A percentile compares a stretch with the other conserved stretches of the same genome.
Conservation (phyloP, 129 eudicot genomes). For the Apium graveolens region DNA sequence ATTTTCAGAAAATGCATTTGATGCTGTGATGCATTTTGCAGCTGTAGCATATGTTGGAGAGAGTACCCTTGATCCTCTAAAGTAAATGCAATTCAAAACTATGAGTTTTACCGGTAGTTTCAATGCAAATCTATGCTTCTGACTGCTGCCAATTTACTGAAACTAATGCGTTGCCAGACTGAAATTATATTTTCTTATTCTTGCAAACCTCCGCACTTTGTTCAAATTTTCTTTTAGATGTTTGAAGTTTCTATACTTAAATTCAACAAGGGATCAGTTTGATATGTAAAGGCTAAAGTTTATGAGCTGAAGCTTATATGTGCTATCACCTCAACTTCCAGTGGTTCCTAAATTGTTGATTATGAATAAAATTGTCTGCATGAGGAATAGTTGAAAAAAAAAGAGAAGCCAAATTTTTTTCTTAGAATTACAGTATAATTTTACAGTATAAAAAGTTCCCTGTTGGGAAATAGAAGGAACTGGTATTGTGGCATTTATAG, state of each 20-base stretch:
- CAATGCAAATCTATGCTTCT: not conserved
- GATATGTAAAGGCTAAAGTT: not conserved
- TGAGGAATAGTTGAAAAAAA: not conserved
- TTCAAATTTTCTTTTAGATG: not conserved
- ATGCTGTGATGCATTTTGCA: slow-evolving; percentile 95
- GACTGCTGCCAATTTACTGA: not conserved
- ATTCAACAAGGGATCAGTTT: not conserved
- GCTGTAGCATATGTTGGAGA: slow-evolving; percentile 96
- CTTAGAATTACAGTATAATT: not conserved
- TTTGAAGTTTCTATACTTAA: not conserved
- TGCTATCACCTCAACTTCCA: not conserved
- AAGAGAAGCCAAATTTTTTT: not conserved
- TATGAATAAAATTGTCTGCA: not conserved
- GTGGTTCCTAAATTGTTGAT: not conserved
- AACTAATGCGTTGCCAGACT: not conserved
- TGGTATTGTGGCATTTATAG: not conserved
- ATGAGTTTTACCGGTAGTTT: not conserved
- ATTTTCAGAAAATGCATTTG: slow-evolving; percentile 74
- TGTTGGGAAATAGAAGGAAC: not conserved
- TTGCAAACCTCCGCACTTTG: not conserved
- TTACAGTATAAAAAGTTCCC: not conserved
- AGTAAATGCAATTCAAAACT: slow-evolving; percentile 14
- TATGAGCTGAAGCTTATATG: not conserved
- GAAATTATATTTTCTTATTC: not conserved
- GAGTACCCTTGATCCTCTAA: slow-evolving; percentile 78